Percentiles rank a stretch among this genome's conserved stretches.
Evolutionary conservation across 306 rosid species (phyloP).

Genomic region (Cucurbita pepo): DNA sequence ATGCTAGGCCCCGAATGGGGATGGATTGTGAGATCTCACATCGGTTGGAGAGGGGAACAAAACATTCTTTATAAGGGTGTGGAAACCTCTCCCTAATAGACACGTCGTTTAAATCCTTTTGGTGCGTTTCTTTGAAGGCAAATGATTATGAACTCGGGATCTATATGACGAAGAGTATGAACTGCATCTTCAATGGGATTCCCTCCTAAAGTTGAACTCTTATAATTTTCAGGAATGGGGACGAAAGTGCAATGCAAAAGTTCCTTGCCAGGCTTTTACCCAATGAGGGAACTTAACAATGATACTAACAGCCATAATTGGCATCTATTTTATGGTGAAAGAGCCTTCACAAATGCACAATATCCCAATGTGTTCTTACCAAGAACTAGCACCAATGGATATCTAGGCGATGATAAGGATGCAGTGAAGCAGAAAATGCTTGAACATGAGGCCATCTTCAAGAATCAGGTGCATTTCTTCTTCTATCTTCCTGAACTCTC

Average conservation of each 20-base stretch:
- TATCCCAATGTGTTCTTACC: slow-evolving; percentile 36
- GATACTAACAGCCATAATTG: slow-evolving; percentile 76
- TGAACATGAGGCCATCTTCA: slow-evolving; percentile 75
- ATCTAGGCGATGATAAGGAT: slow-evolving; percentile 52
- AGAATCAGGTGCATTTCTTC: slow-evolving; percentile 45
- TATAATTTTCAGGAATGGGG: slow-evolving; percentile 59
- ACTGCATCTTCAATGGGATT: background rate
- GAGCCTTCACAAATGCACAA: slow-evolving; percentile 39
- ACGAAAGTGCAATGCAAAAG: slow-evolving; percentile 70
- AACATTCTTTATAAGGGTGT: too few relatives aligned
- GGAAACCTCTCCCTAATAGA: too few relatives aligned
- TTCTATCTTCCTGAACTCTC: background rate
- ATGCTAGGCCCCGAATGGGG: too few relatives aligned
- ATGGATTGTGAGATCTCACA: too few relatives aligned
- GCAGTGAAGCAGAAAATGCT: slow-evolving; percentile 69
- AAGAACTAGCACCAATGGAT: slow-evolving; percentile 27
- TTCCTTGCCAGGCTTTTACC: slow-evolving; percentile 51
- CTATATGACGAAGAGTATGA: background rate
- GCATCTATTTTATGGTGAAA: slow-evolving; percentile 53
- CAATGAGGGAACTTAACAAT: slow-evolving; percentile 87
- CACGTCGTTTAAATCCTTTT: background rate
- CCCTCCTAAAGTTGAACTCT: background rate
- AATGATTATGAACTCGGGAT: background rate
- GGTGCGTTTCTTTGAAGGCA: background rate
- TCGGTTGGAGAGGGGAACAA: too few relatives aligned